Conservation (phyloP, 140 eudicot species). For the Artemisia princeps region DNA sequence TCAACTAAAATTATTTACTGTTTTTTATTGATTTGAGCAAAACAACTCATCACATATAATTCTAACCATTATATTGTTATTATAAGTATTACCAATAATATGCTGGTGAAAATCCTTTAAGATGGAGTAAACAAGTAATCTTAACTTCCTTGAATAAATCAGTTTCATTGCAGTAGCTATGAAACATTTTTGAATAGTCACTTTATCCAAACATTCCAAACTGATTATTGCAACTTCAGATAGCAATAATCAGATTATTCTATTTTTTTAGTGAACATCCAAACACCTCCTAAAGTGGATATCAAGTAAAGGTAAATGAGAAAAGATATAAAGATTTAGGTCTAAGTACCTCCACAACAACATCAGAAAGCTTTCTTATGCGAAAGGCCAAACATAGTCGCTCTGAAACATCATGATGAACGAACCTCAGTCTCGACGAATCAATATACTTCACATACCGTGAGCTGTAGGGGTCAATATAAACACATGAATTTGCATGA, state of each 20-base stretch:
- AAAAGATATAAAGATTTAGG: slow-evolving; percentile 15
- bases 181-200: neutral
- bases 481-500: slow-evolving; percentile 79
- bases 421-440: slow-evolving; percentile 70
- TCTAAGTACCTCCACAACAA: slow-evolving; percentile 77
- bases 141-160: neutral
- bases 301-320: neutral
- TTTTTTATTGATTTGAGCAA: too few species aligned
- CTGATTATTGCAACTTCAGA: neutral
- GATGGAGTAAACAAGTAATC: too few species aligned
- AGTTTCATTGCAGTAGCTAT: neutral
- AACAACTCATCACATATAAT: too few species aligned
- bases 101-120: too few species aligned
- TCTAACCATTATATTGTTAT: too few species aligned
- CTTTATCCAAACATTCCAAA: neutral
- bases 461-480: slow-evolving; percentile 75
- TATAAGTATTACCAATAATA: too few species aligned
- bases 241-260: neutral
- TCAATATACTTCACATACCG: slow-evolving; percentile 70
- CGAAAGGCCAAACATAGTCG: slow-evolving; percentile 50
- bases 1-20: too few species aligned
- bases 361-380: slow-evolving; percentile 80
- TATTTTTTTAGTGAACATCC: too few species aligned
- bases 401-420: slow-evolving; percentile 71
- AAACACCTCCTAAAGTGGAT: slow-evolving; percentile 2